Base-by-base conservation (phyloP, 169 alveolate species). In the Eimeria praecox region DNA sequence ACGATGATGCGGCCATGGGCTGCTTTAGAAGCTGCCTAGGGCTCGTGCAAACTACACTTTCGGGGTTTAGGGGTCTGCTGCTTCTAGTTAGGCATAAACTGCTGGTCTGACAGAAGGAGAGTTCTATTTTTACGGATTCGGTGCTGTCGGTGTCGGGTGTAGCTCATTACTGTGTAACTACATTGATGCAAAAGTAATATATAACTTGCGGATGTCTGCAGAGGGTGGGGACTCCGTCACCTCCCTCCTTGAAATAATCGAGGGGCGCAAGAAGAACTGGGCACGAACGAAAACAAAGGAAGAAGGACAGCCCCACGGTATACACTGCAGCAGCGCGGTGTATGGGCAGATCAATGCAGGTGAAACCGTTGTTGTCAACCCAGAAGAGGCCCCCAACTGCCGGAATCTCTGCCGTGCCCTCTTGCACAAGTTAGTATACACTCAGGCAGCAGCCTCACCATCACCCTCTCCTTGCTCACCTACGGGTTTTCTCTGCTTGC, bases 371-470 rank as follows among this genome's bases (percentile, higher is more conserved):
- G 10, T 20, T 12, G 75, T 83, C 49, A 83, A 4, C 40, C 91
- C 91, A n/a, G 42, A 46, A 24, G 91, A 83, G 91, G 91, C 91
- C 6, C 56, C 77, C 14, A 83, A 83, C 30, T 83, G 91, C 91
- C 52, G 91, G 54, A 83, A 77, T 38, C 91, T 83, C 3, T 83
- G 91, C 49, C 71, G 91, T 1, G 91, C 91, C 49, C 91, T 83
- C 4, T 16, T 83, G 54, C 91, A 83, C 91, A 83, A 83, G 91
- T 83, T 22, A 52, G 90, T 46, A n/a, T 75, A 40, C 85, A 75
- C 54, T 66, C 30, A 66, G 77, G 77, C 85, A 22, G 8, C 8
- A 0, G 56, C 52, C 20, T 3, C 85, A 14, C 2, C 18, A 9
- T 9, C 85, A 38, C 44, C 44, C 30, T 71, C 3, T 75, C 75